Evolutionary conservation across 2,329 filamentous ascomycete genomes (phyloP).

Genomic region (Trichophyton verrucosum): DNA sequence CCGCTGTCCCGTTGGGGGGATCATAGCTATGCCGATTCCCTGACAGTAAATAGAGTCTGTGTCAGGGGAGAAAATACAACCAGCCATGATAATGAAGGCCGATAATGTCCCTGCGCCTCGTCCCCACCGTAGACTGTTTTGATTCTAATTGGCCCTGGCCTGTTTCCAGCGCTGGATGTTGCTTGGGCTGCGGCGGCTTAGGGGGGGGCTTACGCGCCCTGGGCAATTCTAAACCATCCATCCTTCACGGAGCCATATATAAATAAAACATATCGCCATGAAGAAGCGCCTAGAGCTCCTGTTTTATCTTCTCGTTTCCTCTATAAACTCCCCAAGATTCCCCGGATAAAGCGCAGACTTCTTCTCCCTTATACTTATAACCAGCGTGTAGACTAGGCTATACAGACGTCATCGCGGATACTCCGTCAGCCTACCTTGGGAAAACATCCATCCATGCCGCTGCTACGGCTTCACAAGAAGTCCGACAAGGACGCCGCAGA

Average conservation of each 20-base stretch:
- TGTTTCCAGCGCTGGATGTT: neutral
- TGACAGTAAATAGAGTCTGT: too few species aligned
- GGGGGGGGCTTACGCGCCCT: constrained; percentile 2
- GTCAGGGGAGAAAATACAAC: too few species aligned
- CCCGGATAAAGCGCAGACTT: neutral
- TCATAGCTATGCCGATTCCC: too few species aligned
- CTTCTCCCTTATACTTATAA: neutral
- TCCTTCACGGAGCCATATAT: neutral
- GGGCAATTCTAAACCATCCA: neutral
- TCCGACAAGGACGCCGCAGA: constrained; percentile 34
- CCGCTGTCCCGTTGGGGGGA: too few species aligned
- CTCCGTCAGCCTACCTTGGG: too few species aligned
- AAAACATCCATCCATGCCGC: constrained; percentile 36
- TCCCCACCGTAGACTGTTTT: neutral
- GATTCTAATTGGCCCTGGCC: neutral
- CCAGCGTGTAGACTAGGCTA: neutral
- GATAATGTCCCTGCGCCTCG: neutral
- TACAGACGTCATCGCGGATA: constrained; percentile 3
- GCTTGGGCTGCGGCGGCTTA: neutral
- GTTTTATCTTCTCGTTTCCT: neutral
- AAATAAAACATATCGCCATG: neutral
- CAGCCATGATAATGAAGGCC: too few species aligned
- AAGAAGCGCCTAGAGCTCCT: neutral
- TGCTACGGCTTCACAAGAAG: constrained; percentile 49
- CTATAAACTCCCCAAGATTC: neutral